A percentile compares a stretch with the other conserved stretches of the same genome.
Evolutionary conservation across 345 rosid species (phyloP).

Genomic region (Angophora floribunda): DNA sequence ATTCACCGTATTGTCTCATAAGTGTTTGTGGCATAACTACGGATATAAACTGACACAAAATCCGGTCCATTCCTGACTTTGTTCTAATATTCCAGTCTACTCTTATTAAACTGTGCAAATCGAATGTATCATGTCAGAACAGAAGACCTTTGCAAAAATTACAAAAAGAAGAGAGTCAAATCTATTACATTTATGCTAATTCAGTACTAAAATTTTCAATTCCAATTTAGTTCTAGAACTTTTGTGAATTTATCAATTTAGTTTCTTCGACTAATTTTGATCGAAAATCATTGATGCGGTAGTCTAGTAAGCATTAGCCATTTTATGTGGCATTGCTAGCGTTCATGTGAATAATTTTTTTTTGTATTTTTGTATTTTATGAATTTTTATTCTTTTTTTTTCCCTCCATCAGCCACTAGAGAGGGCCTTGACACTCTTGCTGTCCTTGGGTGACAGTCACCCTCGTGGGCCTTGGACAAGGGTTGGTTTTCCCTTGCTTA

Average conservation of each 20-base stretch:
- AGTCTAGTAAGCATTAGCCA: neutral
- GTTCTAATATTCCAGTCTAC: neutral
- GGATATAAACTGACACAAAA: neutral
- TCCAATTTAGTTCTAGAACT: too few species aligned
- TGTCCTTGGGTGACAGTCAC: neutral
- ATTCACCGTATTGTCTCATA: neutral
- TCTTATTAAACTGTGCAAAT: neutral
- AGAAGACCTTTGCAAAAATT: neutral
- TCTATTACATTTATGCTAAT: neutral
- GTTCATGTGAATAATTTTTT: fast-evolving
- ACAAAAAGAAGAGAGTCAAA: too few species aligned
- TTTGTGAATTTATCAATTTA: neutral
- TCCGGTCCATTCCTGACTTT: neutral
- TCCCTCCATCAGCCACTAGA: fast-evolving
- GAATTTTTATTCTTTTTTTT: too few species aligned
- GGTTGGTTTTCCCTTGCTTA: neutral
- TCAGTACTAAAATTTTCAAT: neutral
- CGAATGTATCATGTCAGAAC: neutral
- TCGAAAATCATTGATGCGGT: too few species aligned
- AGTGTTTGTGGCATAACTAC: neutral
- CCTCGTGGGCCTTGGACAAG: neutral
- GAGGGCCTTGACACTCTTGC: neutral
- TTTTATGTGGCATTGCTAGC: fast-evolving
- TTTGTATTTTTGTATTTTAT: too few species aligned
- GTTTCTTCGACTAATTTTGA: too few species aligned